Conservation (phyloP, 2,329 filamentous ascomycete genomes). For the Torrubiella hemipterigena region DNA sequence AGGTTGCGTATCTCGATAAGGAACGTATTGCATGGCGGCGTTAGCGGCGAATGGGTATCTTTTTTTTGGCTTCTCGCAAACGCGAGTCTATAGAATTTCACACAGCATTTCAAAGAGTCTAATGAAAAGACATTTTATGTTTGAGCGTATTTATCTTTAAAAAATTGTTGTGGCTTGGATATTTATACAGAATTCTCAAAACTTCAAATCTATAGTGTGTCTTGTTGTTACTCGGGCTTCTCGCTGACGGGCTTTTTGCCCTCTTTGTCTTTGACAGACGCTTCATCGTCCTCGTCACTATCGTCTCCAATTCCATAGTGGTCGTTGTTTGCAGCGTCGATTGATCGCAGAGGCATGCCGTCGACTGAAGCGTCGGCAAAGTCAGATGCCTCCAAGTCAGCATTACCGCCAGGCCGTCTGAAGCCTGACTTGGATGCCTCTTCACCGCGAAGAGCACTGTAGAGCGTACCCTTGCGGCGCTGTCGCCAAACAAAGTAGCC, state of each 20-base stretch:
- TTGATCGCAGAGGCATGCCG: too few relatives aligned
- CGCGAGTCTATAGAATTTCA: too few relatives aligned
- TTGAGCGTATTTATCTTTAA: constrained; percentile 1
- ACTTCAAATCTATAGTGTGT: neutral
- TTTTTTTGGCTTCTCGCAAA: too few relatives aligned
- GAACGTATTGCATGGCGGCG: too few relatives aligned
- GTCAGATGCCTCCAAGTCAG: too few relatives aligned
- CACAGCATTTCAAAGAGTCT: neutral
- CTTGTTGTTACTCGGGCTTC: neutral
- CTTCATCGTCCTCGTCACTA: constrained; percentile 38
- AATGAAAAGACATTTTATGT: constrained; percentile 2
- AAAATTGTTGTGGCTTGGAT: neutral
- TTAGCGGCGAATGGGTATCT: too few relatives aligned
- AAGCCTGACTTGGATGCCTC: too few relatives aligned
- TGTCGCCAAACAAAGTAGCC: constrained; percentile 59
- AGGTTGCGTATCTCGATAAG: too few relatives aligned
- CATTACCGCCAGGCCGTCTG: too few relatives aligned
- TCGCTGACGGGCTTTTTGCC: constrained; percentile 1
- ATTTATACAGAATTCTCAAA: constrained; percentile 2
- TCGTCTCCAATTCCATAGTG: constrained; percentile 46
- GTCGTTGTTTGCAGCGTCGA: constrained; percentile 24
- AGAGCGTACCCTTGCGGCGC: constrained; percentile 42
- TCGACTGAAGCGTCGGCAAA: too few relatives aligned
- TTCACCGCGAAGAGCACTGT: constrained; percentile 38
- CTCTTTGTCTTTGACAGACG: constrained; percentile 9